These are phyloP conservation scores for Paecilomyces dactylethromorphus DNA, from an alignment of 2,329 filamentous ascomycete genomes.

Conservation along the genomic window DNA sequence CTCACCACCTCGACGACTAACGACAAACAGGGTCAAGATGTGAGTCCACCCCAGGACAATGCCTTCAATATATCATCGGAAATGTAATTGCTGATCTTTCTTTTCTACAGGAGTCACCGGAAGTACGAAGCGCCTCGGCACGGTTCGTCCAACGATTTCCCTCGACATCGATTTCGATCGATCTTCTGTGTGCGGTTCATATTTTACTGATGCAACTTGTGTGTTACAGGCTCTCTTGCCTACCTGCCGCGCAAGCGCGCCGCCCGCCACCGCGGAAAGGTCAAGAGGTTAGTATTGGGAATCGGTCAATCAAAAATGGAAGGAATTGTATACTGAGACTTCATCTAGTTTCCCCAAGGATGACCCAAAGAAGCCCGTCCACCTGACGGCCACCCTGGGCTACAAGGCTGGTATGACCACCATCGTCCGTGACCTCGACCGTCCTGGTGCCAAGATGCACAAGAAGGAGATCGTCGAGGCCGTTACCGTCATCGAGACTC, in stretches of 20 bases:
- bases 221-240: conserved; percentile 60
- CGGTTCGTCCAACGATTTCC: conserved; percentile 70
- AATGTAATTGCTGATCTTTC: conserved; percentile 20
- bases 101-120: conserved; percentile 47
- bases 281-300: conserved; percentile 75
- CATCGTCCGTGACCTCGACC: conserved; percentile 98
- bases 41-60: conserved; percentile 22
- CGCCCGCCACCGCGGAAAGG: conserved; percentile 90
- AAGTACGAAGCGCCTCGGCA: conserved; percentile 88
- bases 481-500: conserved; percentile 81
- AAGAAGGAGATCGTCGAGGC: conserved; percentile 97
- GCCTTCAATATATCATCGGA: not conserved
- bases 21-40: conserved; percentile 43
- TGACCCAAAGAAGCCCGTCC: conserved; percentile 98
- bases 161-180: conserved; percentile 24
- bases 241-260: conserved; percentile 88
- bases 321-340: conserved; percentile 21
- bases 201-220: conserved; percentile 21
- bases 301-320: not conserved
- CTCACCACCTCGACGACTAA: conserved; percentile 40
- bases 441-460: conserved; percentile 98
- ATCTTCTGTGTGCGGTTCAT: conserved; percentile 16
- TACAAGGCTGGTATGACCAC: conserved; percentile 99
- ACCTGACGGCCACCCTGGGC: conserved; percentile 95
- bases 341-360: conserved; percentile 90